Conservation (phyloP, 345 rosid species). For the Euphorbia pulcherrima region DNA sequence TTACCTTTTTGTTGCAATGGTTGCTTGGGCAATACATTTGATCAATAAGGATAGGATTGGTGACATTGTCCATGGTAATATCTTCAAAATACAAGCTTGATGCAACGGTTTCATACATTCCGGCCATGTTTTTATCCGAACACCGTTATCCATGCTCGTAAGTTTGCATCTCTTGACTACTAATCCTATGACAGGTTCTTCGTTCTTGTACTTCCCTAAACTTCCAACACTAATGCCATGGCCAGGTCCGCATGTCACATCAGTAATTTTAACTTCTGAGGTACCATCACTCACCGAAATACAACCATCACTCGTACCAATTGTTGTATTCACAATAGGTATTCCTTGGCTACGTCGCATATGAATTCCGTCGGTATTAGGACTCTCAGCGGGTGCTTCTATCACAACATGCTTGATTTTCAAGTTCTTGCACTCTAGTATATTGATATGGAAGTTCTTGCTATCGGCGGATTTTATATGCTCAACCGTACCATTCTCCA, state of each 20-base stretch:
- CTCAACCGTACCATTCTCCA: background rate
- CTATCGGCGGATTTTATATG: background rate
- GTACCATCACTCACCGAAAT: background rate
- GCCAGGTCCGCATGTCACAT: background rate
- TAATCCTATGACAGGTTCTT: background rate
- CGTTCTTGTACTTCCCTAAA: conserved; percentile 1
- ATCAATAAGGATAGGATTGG: background rate
- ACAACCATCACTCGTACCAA: background rate
- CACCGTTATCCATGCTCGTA: background rate
- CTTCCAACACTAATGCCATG: conserved; percentile 6
- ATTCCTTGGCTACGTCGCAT: background rate
- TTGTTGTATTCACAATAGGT: background rate
- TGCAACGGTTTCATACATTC: background rate
- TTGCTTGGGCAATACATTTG: background rate
- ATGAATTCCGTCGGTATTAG: conserved; percentile 4
- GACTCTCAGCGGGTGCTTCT: background rate
- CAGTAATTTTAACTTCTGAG: background rate
- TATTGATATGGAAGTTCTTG: background rate
- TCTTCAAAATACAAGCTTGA: background rate
- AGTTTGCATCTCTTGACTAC: background rate
- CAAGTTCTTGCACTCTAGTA: background rate
- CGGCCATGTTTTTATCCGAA: conserved; percentile 2
- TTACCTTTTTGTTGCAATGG: background rate
- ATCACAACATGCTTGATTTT: background rate
- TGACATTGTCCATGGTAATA: background rate